Evolutionary conservation across 257 asterid species (phyloP), one percentile per base, ranked within the genome.

Genomic region (Eucommia ulmoides): DNA sequence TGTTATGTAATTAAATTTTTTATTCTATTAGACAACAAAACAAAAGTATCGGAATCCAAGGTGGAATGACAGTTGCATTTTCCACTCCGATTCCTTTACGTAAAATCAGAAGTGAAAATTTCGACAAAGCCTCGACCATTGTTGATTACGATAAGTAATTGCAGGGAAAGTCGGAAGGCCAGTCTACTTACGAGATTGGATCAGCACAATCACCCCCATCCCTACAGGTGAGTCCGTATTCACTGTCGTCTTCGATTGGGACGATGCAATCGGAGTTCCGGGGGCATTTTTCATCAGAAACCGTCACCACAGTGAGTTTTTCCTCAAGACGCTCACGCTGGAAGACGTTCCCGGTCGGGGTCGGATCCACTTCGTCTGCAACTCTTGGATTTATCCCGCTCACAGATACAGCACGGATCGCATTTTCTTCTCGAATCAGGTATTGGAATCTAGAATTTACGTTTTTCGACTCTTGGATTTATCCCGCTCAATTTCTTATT

Each of bases 301-400:
- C 61, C 51, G 22, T 45, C 95, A 85, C 68, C 84, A 60, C 47
- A 62, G 61, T 46, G 93, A 85, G 35, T 85, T 85, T 68, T 82
- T 66, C 69, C 87, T 82, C 64, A 77, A 75, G 73, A 68, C 84
- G 0, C 70, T 82, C 1, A 82, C 84, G 17, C 88, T 85, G 18
- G 80, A 82, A 65, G 63, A 71, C 21, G 71, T 85, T 59, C 88
- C 85, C n/a, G 78, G 70, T 3, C 85, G 77, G 51, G 78, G 82
- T 24, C 73, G 63, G 2, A 29, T 85, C 54, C 84, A 81, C 55
- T 85, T 85, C 67, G 49, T 73, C 51, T 85, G 95, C 72, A 68
- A 82, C 60, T 85, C 95, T 16, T 85, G 95, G 93, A 71, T 85
- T 61, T 85, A 82, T 56, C 83, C 80, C 2, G 65, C 78, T 25